Conservation (phyloP, 495 filamentous ascomycete genomes). For the Tuber umbilicatum region DNA sequence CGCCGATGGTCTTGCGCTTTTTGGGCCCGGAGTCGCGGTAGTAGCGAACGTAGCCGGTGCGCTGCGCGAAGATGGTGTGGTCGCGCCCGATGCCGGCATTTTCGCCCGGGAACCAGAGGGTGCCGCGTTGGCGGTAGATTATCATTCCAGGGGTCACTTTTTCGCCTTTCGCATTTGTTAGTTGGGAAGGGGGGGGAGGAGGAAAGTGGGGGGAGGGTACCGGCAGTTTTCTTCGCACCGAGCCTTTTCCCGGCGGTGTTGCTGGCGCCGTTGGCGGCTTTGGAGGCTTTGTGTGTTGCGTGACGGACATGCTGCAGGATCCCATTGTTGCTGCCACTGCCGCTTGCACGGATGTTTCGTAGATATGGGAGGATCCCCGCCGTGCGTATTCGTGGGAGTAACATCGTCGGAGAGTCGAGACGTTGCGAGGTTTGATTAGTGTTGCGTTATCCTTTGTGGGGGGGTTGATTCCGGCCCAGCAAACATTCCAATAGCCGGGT, state of each 20-base stretch:
- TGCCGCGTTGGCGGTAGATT: conserved; percentile 93
- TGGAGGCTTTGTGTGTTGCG: conserved; percentile 80
- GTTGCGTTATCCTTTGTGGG: background rate
- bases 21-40: conserved; percentile 66
- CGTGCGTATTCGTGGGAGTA: conserved; percentile 30
- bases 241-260: conserved; percentile 88
- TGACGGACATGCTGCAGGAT: conserved; percentile 49
- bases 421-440: background rate
- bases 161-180: conserved; percentile 53
- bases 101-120: conserved; percentile 88
- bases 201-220: conserved; percentile 41
- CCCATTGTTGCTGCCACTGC: background rate
- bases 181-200: background rate
- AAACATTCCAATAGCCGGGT: background rate
- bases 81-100: conserved; percentile 92
- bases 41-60: conserved; percentile 87
- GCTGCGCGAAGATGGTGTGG: conserved; percentile 86
- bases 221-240: conserved; percentile 85
- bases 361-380: background rate
- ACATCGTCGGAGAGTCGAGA: conserved; percentile 13
- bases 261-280: conserved; percentile 74
- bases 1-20: conserved; percentile 82
- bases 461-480: background rate
- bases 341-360: background rate
- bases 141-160: conserved; percentile 93